These are phyloP conservation scores for Sugiyamaella marilandica DNA, from an alignment of 805 yeast genomes.

Conservation along the genomic window DNA sequence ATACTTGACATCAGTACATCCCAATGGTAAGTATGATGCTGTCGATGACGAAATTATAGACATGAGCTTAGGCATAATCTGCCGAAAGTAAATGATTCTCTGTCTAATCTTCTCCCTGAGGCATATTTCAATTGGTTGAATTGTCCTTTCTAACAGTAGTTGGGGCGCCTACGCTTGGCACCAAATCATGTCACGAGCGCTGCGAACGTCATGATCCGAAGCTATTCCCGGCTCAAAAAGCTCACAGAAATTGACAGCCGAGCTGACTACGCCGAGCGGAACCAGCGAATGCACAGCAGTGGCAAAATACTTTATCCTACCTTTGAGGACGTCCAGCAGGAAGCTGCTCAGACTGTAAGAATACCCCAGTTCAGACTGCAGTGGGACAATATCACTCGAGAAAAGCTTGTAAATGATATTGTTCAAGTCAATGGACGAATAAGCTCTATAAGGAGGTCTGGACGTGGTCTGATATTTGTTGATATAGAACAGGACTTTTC, in stretches of 20 bases:
- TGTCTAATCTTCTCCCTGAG: slow-evolving; percentile 13
- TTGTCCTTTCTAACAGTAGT: not conserved
- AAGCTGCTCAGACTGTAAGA: not conserved
- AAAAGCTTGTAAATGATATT: not conserved
- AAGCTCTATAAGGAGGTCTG: slow-evolving; percentile 53
- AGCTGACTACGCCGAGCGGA: slow-evolving; percentile 19
- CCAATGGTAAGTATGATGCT: too few species aligned
- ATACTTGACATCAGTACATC: not conserved
- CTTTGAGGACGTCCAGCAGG: slow-evolving; percentile 5
- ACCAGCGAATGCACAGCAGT: not conserved
- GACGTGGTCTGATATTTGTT: slow-evolving; percentile 63
- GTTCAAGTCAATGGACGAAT: slow-evolving; percentile 52
- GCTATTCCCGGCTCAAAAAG: not conserved
- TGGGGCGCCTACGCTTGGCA: not conserved
- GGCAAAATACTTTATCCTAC: slow-evolving; percentile 12
- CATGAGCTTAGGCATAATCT: not conserved
- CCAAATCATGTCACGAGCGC: too few species aligned
- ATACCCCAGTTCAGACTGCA: slow-evolving; percentile 11
- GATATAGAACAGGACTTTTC: slow-evolving; percentile 60
- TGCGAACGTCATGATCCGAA: not conserved
- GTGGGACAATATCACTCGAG: not conserved
- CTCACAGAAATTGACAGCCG: slow-evolving; percentile 3
- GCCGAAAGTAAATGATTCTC: not conserved
- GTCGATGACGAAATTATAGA: not conserved
- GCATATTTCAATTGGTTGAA: not conserved